phyloP scores from a whole-genome alignment of 176 grass and related monocot genomes.

The Carex myosuroides region DNA sequence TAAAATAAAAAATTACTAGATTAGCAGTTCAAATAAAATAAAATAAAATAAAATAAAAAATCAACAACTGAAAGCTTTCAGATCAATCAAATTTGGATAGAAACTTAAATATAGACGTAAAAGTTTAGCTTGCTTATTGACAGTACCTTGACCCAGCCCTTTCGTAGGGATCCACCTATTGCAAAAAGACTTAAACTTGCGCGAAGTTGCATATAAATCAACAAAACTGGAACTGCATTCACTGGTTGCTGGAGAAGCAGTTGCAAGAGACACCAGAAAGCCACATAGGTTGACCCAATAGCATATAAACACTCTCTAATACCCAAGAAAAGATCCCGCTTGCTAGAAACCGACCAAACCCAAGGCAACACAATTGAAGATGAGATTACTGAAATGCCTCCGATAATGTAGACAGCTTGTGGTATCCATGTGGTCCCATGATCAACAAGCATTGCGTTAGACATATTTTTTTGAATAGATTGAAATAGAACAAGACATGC shows the following conservation, averaged over 20 bases:
- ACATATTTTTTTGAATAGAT: conserved; percentile 36
- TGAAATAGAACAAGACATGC: conserved; percentile 62
- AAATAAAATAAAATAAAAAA: conserved; percentile 4
- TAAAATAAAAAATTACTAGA: conserved; percentile 9
- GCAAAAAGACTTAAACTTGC: conserved; percentile 60
- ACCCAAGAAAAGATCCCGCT: conserved; percentile 22
- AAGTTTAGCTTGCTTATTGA: neutral
- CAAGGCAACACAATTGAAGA: conserved; percentile 52
- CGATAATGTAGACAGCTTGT: conserved; percentile 46
- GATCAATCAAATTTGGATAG: neutral
- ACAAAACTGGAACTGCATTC: conserved; percentile 77
- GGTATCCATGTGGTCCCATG: conserved; percentile 51
- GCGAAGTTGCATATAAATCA: conserved; percentile 63
- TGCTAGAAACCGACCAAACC: conserved; percentile 37
- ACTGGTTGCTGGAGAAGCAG: conserved; percentile 73
- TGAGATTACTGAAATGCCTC: conserved; percentile 34
- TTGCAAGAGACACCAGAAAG: conserved; percentile 86
- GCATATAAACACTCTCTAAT: conserved; percentile 47
- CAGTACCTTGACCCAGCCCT: conserved; percentile 65
- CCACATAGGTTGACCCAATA: conserved; percentile 60
- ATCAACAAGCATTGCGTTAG: conserved; percentile 26
- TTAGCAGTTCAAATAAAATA: neutral
- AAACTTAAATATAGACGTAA: neutral
- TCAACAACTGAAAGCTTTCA: neutral
- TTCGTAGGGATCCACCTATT: conserved; percentile 33